These are phyloP conservation scores for Oryza meridionalis DNA, from an alignment of 176 grass and related monocot genomes.

Conservation along the genomic window DNA sequence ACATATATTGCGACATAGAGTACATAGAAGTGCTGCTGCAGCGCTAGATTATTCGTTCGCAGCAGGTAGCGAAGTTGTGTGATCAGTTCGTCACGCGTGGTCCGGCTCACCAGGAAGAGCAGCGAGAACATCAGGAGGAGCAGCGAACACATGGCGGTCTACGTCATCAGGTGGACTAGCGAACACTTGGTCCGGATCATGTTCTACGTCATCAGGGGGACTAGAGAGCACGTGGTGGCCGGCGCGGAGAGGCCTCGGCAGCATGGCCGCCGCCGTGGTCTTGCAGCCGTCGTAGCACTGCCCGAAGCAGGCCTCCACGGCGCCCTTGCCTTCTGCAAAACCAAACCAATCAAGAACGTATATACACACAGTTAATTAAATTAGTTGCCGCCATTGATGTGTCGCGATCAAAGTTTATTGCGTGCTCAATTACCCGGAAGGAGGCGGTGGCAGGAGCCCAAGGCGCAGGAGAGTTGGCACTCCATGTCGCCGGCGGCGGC, in stretches of 20 bases:
- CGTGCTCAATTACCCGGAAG: background rate
- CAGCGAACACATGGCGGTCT: background rate
- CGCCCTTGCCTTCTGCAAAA: slow-evolving; percentile 30
- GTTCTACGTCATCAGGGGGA: background rate
- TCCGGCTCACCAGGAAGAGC: background rate
- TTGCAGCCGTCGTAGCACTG: slow-evolving; percentile 45
- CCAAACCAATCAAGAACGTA: background rate
- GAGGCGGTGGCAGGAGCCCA: background rate
- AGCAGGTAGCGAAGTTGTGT: too few relatives aligned
- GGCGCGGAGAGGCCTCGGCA: slow-evolving; percentile 43
- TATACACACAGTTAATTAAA: background rate
- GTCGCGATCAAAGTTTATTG: background rate
- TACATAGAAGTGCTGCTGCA: too few relatives aligned
- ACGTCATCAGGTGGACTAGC: background rate
- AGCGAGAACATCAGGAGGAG: background rate
- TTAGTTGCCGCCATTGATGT: background rate
- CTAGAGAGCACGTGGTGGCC: background rate
- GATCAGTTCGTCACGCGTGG: too few relatives aligned
- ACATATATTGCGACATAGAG: background rate
- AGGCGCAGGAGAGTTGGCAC: slow-evolving; percentile 42
- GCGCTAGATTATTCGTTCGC: background rate
- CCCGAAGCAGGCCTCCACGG: slow-evolving; percentile 29
- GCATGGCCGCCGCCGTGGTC: background rate
- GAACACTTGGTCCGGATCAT: background rate
- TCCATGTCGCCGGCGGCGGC: background rate